Evolutionary conservation across 352 stramenopile genomes (phyloP), one percentile per base, ranked within the genome.

Genomic region (Phytophthora macrochlamydospora): DNA sequence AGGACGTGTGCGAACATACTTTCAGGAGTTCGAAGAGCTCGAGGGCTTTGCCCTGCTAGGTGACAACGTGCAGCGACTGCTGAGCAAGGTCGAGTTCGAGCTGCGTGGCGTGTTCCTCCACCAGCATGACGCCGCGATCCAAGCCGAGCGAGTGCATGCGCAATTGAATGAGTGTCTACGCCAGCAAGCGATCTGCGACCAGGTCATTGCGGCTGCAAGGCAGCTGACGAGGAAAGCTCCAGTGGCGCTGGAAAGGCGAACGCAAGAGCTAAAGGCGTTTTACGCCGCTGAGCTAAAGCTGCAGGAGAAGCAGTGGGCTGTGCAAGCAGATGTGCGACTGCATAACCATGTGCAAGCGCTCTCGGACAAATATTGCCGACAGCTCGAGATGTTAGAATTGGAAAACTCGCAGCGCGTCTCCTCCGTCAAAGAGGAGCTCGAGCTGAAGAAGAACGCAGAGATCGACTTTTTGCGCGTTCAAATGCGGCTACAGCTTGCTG

Each of bases 401-500:
- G 68, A 87, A 30, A 48, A 65, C 38, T 52, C 62, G n/a, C 62
- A 76, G 31, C 65, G 54, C 7, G 13, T 83, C 29, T 50, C 59
- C 45, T 14, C 37, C n/a, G 57, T 65, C 3, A 77, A 78, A 53
- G 65, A 73, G 24, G 43, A 73, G n/a, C 4, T 69, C 1, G 65
- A 79, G 30, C 51, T 29, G 13, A 77, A 72, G 14, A 82, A 83
- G 48, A 35, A 67, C 2, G 56, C 53, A 9, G 69, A 84, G 56
- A 43, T 87, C 7, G 67, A 84, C 70, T 81, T 68, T 57, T 50
- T 78, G 50, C 58, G 71, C 32, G 60, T 75, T 7, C 75, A 79
- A 44, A 56, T 75, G 49, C 76, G 67, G 4, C 55, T 84, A 30
- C 69, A 84, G 31, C 45, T 83, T 28, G 63, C 60, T 43, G 69